Conservation (phyloP, 2,329 filamentous ascomycete genomes). For the Paecilomyces formosus region DNA sequence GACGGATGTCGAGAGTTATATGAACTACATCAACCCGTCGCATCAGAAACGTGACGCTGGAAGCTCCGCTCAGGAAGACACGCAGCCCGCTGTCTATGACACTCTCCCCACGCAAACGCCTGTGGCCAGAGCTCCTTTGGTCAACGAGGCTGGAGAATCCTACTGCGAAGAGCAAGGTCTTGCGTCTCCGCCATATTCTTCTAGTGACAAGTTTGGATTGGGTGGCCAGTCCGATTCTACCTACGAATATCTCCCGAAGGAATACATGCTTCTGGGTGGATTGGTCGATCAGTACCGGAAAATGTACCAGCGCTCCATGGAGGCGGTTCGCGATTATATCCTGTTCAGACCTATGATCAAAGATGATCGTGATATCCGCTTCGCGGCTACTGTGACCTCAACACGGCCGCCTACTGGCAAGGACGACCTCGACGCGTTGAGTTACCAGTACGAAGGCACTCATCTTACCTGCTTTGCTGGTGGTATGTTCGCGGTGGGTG, state of each 20-base stretch:
- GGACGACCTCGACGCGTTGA: conserved; percentile 4
- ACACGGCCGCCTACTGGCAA: conserved; percentile 14
- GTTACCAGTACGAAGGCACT: conserved; percentile 46
- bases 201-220: conserved; percentile 32
- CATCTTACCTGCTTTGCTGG: conserved; percentile 56
- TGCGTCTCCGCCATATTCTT: conserved; percentile 22
- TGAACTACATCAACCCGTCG: conserved; percentile 11
- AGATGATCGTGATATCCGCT: conserved; percentile 33
- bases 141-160: conserved; percentile 5
- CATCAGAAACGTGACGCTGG: conserved; percentile 10
- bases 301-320: conserved; percentile 37
- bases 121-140: not conserved
- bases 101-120: conserved; percentile 4
- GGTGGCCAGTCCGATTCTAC: conserved; percentile 41
- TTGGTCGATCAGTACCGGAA: conserved; percentile 33
- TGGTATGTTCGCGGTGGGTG: conserved; percentile 55
- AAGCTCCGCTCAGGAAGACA: conserved; percentile 15
- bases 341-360: conserved; percentile 40
- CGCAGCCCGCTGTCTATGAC: conserved; percentile 20
- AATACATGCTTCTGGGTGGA: conserved; percentile 40
- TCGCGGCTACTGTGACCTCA: conserved; percentile 26
- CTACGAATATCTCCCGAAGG: conserved; percentile 46
- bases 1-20: conserved; percentile 17
- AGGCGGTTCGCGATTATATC: conserved; percentile 31
- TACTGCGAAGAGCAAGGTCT: conserved; percentile 35